phyloP scores from a whole-genome alignment of 2,329 filamentous ascomycete genomes.

The Eutypa lata region DNA sequence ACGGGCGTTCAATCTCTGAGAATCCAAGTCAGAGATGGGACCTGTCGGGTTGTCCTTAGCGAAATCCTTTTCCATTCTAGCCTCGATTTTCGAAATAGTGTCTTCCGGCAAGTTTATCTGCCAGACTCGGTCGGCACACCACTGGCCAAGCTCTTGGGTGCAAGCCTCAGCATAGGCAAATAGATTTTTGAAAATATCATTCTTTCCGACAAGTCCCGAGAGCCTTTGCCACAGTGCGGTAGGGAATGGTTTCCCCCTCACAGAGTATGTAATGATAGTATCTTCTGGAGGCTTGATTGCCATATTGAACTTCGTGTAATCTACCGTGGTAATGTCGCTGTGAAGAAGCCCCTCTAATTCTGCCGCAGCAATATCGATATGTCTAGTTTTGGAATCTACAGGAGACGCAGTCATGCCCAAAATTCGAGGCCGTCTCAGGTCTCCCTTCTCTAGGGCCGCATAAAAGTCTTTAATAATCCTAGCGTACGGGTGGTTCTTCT shows the following conservation, averaged over 20 bases:
- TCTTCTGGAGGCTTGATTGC: conserved; percentile 56
- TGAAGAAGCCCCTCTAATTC: conserved; percentile 76
- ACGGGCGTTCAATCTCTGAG: conserved; percentile 42
- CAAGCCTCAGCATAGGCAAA: conserved; percentile 59
- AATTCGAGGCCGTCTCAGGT: conserved; percentile 63
- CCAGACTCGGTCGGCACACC: conserved; percentile 86
- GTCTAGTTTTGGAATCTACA: conserved; percentile 70
- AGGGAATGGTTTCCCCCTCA: conserved; percentile 47
- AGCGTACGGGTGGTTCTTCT: conserved; percentile 89
- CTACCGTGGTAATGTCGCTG: conserved; percentile 76
- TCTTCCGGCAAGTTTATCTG: conserved; percentile 63
- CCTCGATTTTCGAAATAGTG: conserved; percentile 58
- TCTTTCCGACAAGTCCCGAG: conserved; percentile 37
- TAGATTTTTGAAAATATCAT: conserved; percentile 49
- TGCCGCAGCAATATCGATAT: conserved; percentile 66
- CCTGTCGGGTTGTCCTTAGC: conserved; percentile 25
- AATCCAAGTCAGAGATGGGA: conserved; percentile 19
- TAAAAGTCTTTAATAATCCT: conserved; percentile 89
- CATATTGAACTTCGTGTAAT: conserved; percentile 51
- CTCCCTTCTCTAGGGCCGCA: conserved; percentile 39
- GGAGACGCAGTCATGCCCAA: conserved; percentile 98
- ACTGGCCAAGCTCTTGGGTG: conserved; percentile 68
- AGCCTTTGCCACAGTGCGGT: conserved; percentile 65
- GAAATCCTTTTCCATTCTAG: conserved; percentile 45
- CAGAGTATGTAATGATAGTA: conserved; percentile 52